A percentile compares a stretch with the other conserved stretches of the same genome.
Evolutionary conservation across 139 green algal species (phyloP).

Genomic region (Coccomyxa sp.): DNA sequence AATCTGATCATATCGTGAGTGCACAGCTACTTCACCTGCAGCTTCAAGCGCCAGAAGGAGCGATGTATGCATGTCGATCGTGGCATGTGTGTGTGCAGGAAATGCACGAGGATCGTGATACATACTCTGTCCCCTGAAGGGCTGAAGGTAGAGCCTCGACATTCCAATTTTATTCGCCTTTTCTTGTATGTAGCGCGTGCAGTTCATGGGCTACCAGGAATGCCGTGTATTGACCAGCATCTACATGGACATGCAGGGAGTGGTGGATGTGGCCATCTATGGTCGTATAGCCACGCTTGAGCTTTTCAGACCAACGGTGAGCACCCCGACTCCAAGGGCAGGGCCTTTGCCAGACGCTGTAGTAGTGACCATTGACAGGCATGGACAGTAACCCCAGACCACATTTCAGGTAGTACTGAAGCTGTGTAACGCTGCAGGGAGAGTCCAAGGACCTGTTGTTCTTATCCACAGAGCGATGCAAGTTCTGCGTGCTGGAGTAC

Average conservation of each 20-base stretch:
- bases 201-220: too few species aligned
- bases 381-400: not conserved
- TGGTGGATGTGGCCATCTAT: slow-evolving; percentile 91
- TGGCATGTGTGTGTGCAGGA: slow-evolving; percentile 39
- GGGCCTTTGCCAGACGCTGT: too few species aligned
- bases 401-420: not conserved
- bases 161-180: not conserved
- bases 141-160: slow-evolving; percentile 59
- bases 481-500: slow-evolving; percentile 88
- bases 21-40: not conserved
- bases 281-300: slow-evolving; percentile 81
- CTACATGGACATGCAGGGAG: slow-evolving; percentile 42
- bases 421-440: slow-evolving; percentile 30
- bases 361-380: not conserved
- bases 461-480: slow-evolving; percentile 87
- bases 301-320: slow-evolving; percentile 76
- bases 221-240: not conserved
- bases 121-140: slow-evolving; percentile 78
- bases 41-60: not conserved
- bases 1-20: slow-evolving; percentile 91
- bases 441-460: slow-evolving; percentile 81
- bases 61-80: not conserved
- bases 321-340: not conserved
- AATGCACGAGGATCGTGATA: slow-evolving; percentile 87
- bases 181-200: too few species aligned